A percentile compares a stretch with the other conserved stretches of the same genome.
These are phyloP conservation scores for Cladophialophora immunda DNA, from an alignment of 2,329 filamentous ascomycete species.

Conservation along the genomic window DNA sequence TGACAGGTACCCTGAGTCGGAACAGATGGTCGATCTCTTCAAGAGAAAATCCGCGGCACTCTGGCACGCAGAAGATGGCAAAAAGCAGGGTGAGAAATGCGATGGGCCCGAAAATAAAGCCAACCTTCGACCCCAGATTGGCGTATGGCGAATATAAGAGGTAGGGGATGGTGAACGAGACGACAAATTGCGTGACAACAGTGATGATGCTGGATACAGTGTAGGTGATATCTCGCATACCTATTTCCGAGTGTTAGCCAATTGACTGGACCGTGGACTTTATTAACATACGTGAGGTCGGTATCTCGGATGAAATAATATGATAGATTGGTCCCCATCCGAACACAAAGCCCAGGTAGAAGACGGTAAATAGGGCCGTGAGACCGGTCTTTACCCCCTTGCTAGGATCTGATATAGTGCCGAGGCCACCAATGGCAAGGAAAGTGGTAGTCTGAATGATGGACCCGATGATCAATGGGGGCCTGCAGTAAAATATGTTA, in stretches of 20 bases:
- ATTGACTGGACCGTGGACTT: not conserved
- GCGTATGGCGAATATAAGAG: constrained; percentile 49
- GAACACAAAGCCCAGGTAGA: constrained; percentile 24
- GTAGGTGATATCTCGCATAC: constrained; percentile 45
- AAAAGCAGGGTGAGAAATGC: constrained; percentile 34
- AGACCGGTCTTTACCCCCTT: constrained; percentile 25
- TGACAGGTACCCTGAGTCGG: constrained; percentile 13
- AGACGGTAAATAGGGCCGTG: constrained; percentile 29
- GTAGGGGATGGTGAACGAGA: constrained; percentile 52
- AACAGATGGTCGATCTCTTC: constrained; percentile 33
- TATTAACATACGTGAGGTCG: constrained; percentile 29
- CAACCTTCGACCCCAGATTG: constrained; percentile 48
- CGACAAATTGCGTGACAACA: constrained; percentile 45
- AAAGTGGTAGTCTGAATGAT: constrained; percentile 26
- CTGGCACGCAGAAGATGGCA: constrained; percentile 34
- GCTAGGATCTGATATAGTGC: constrained; percentile 16
- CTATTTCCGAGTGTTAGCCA: constrained; percentile 18
- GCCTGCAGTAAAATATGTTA: constrained; percentile 22
- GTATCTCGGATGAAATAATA: constrained; percentile 35
- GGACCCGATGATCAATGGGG: constrained; percentile 31
- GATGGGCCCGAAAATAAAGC: constrained; percentile 48
- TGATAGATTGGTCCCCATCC: constrained; percentile 33
- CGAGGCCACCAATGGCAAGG: constrained; percentile 34
- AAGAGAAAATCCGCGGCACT: constrained; percentile 29
- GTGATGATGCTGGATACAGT: constrained; percentile 44